Conservation (phyloP, 441 rosid genomes). For the Syzygium syzygioides region DNA sequence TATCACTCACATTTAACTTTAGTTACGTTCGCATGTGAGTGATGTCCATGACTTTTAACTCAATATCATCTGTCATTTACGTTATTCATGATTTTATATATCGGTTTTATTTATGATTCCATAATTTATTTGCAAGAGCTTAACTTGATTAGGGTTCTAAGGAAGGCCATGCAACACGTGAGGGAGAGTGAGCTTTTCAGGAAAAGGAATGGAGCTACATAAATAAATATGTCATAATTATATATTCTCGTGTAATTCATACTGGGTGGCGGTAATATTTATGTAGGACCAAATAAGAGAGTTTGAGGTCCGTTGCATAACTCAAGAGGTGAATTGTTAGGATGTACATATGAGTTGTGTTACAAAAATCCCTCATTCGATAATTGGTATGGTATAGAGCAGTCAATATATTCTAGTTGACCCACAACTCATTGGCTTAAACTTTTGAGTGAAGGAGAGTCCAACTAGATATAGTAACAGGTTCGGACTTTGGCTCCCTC, state of each 20-base stretch:
- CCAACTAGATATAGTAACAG: no score
- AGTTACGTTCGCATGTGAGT: background rate
- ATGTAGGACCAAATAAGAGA: background rate
- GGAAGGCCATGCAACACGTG: background rate
- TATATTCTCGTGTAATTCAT: background rate
- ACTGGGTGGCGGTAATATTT: background rate
- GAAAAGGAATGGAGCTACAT: background rate
- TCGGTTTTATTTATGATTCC: background rate
- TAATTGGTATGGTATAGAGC: no score
- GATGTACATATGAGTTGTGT: no score
- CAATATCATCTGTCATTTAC: background rate
- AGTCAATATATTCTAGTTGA: no score
- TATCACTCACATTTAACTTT: background rate
- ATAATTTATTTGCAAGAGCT: background rate
- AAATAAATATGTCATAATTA: background rate
- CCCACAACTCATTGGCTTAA: no score
- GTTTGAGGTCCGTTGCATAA: background rate
- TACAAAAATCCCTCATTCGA: no score
- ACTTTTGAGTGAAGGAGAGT: no score
- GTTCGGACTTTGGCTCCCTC: no score
- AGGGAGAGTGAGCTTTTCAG: background rate
- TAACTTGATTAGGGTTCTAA: background rate
- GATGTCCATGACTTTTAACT: background rate
- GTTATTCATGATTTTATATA: background rate
- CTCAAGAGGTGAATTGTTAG: background rate